Evolutionary conservation across 495 filamentous ascomycete genomes (phyloP), one percentile per base, ranked within the genome.

Genomic region (Arthonia radiata): DNA sequence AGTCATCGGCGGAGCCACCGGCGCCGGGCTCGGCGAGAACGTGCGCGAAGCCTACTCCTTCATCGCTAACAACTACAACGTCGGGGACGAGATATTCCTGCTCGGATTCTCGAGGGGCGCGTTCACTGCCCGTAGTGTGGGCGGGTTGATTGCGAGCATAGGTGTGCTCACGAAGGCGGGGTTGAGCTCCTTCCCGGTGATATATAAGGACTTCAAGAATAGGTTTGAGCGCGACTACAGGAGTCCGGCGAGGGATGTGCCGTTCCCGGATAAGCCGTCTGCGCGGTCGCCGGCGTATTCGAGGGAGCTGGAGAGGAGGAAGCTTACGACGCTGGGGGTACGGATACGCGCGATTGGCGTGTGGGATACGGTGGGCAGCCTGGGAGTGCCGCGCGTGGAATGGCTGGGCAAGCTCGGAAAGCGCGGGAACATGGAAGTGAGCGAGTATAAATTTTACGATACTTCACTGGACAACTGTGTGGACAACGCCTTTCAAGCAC

Each of bases 61-160:
- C 36, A 40, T 76, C 10, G 57, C 59, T 13, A 61, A 63, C 23
- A 79, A 79, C 47, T 75, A 65, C 34, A 45, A 56, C 16, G 56
- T 61, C 13, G 61, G 64, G 7, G 71, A 77, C 37, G 67, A 77
- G 34, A 73, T 77, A 23, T 53, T 75, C 28, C 51, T 79, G 14
- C 33, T 75, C 14, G 72, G 71, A 5, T 79, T 77, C 47, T 75
- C 69, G 15, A 56, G 72, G 2, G 70, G 72, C 5, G 70, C 71
- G n/a, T 79, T 68, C 36, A 76, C 71, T 0, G 69, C 67, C 1
- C 54, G 72, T 28, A 61, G 56, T 17, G 62, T 76, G 24, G 61
- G 61, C 18, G 62, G 63, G 5, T 47, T 76, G 43, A 63, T 78
- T 25, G 52, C 47, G 3, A 50, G 59, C 23, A 43, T 76, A 2